A percentile compares a stretch with the other conserved stretches of the same genome.
Evolutionary conservation across 768 basidiomycete species (phyloP).

Genomic region (Rhodocollybia butyracea): DNA sequence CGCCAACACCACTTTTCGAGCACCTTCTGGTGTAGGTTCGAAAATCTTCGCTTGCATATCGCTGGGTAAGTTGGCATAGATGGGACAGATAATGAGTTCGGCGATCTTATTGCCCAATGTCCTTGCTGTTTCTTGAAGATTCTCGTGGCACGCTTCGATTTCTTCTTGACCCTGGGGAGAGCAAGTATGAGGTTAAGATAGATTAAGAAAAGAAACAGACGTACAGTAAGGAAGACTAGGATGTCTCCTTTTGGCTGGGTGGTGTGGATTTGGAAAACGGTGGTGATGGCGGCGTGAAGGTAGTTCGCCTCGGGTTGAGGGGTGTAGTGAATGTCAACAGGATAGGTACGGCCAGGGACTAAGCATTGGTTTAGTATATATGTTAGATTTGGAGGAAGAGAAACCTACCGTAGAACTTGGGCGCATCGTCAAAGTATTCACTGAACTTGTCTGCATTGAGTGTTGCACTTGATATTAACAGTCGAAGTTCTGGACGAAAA

Average conservation of each 20-base stretch:
- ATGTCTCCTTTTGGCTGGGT: constrained; percentile 98
- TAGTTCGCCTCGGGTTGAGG: constrained; percentile 99
- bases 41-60: constrained; percentile 99
- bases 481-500: constrained; percentile 89
- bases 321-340: constrained; percentile 98
- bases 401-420: constrained; percentile 82
- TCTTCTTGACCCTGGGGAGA: constrained; percentile 90
- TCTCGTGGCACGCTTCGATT: constrained; percentile 97
- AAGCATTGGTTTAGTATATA: constrained; percentile 7
- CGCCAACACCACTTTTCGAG: constrained; percentile 95
- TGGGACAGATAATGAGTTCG: constrained; percentile 94
- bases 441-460: constrained; percentile 98
- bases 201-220: constrained; percentile 19
- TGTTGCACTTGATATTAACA: constrained; percentile 95
- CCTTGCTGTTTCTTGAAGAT: constrained; percentile 90
- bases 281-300: constrained; percentile 96
- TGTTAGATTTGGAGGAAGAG: background rate
- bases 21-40: constrained; percentile 95
- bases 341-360: constrained; percentile 97
- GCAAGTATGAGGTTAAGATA: constrained; percentile 12
- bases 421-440: constrained; percentile 95
- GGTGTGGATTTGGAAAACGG: constrained; percentile 98
- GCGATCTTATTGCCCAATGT: constrained; percentile 94
- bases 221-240: constrained; percentile 91
- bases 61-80: constrained; percentile 98